Evolutionary conservation across 2,329 filamentous ascomycete genomes (phyloP).

Genomic region (Paraconiothyrium sp.): DNA sequence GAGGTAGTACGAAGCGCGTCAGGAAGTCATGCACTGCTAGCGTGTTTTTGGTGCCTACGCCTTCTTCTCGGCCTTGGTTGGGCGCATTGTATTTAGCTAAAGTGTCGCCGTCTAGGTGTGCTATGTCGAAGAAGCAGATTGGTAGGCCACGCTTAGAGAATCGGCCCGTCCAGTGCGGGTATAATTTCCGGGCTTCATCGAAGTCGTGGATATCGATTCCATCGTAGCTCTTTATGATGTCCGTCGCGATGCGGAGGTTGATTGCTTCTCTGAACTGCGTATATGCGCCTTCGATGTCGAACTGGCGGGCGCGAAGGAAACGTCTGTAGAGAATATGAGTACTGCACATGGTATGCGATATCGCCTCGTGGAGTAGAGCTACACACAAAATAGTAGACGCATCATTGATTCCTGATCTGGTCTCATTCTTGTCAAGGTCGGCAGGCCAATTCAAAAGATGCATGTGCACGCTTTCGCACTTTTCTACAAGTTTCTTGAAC

Average conservation of each 20-base stretch:
- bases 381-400: not conserved
- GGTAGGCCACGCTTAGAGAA: constrained; percentile 91
- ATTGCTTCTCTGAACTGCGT: not conserved
- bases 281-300: not conserved
- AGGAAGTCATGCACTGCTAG: constrained; percentile 94
- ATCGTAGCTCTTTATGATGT: not conserved
- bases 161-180: constrained; percentile 94
- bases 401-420: not conserved
- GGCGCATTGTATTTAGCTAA: constrained; percentile 79
- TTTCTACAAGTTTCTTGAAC: not conserved
- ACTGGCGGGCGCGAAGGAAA: not conserved
- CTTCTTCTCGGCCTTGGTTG: constrained; percentile 63
- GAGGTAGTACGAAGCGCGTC: constrained; percentile 83
- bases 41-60: constrained; percentile 78
- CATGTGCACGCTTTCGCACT: not conserved
- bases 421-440: not conserved
- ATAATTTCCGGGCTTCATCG: constrained; percentile 60
- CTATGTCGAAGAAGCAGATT: constrained; percentile 89
- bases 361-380: too few relatives aligned
- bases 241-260: not conserved
- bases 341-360: too few relatives aligned
- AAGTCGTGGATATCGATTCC: not conserved
- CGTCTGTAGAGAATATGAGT: too few relatives aligned
- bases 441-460: not conserved
- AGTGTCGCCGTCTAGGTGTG: constrained; percentile 81